Percentiles rank a stretch among this genome's conserved stretches.
Conservation (phyloP, 441 rosid genomes). For the Populus hybrid region DNA sequence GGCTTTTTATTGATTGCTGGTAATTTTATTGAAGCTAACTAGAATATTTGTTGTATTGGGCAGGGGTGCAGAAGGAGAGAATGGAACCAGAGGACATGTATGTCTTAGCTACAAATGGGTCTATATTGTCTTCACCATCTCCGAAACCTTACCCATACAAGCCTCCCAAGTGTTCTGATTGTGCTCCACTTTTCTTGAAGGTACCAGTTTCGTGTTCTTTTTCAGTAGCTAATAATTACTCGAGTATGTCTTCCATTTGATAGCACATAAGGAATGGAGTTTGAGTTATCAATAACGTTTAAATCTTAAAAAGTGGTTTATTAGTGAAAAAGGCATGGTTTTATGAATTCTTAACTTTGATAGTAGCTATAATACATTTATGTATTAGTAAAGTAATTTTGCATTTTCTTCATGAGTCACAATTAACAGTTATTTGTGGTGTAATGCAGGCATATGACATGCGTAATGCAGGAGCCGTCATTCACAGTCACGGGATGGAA, state of each 20-base stretch:
- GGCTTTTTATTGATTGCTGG: not conserved
- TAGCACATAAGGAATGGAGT: slow-evolving; percentile 1
- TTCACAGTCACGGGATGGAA: slow-evolving; percentile 97
- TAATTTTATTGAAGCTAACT: slow-evolving; percentile 1
- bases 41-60: slow-evolving; percentile 20
- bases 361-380: not conserved
- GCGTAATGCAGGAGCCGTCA: slow-evolving; percentile 95
- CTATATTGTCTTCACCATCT: slow-evolving; percentile 61
- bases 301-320: not conserved
- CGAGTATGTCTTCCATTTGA: slow-evolving; percentile 6
- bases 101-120: slow-evolving; percentile 66
- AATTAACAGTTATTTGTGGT: slow-evolving; percentile 4
- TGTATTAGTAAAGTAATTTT: not conserved
- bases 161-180: slow-evolving; percentile 93
- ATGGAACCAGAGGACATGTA: slow-evolving; percentile 96
- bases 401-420: slow-evolving; percentile 15
- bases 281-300: not conserved
- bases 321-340: not conserved
- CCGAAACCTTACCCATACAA: slow-evolving; percentile 88
- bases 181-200: slow-evolving; percentile 94
- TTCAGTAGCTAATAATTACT: not conserved
- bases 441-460: slow-evolving; percentile 69
- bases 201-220: slow-evolving; percentile 30
- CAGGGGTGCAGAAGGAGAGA: slow-evolving; percentile 99
- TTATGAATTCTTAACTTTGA: not conserved